Evolutionary conservation across 208 protist species (phyloP), one percentile per base, ranked within the genome.

Genomic region (Leishmania turanica): DNA sequence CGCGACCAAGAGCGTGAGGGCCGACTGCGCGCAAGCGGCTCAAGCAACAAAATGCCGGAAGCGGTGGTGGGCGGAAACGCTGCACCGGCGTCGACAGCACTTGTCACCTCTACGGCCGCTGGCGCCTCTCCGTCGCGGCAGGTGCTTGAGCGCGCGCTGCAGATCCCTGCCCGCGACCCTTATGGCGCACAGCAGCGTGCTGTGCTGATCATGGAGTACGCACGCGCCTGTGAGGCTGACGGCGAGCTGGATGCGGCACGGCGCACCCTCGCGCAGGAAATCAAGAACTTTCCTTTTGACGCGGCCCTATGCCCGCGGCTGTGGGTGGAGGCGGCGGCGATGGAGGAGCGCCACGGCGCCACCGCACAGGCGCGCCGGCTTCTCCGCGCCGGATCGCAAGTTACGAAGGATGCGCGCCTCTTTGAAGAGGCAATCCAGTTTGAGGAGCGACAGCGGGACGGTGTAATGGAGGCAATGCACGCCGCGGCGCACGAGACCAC

Each of bases 201-300:
- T 11, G 89, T 96, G 72, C 78, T 97, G 0, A 80, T 91, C 8
- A 94, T 94, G 87, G 92, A 91, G 81, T 94, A 90, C 73, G 93
- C 95, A 45, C 89, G 88, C 47, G 65, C 69, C 49, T 80, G 83
- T 24, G 88, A 90, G 79, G 66, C 49, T 2, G 73, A 82, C 17
- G 84, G 85, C 27, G 76, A 89, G 76, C 3, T 79, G 9, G 83
- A 86, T n/a, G 80, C 82, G 49, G 95, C 93, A 24, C 83, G 91
- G 4, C 82, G 80, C 42, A 80, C 87, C 27, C 82, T 96, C 11
- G 87, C 91, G n/a, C 42, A 79, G 56, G 90, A 89, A 66, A 91
- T 97, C 75, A 83, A 81, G n/a, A 69, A 75, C 8, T 97, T 97
- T 79, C 95, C 95, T 24, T 96, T 96, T 78, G 79, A 87, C 17